phyloP scores from a whole-genome alignment of 192 early-diverging fungal genomes.

The Spinellus fusiger region DNA sequence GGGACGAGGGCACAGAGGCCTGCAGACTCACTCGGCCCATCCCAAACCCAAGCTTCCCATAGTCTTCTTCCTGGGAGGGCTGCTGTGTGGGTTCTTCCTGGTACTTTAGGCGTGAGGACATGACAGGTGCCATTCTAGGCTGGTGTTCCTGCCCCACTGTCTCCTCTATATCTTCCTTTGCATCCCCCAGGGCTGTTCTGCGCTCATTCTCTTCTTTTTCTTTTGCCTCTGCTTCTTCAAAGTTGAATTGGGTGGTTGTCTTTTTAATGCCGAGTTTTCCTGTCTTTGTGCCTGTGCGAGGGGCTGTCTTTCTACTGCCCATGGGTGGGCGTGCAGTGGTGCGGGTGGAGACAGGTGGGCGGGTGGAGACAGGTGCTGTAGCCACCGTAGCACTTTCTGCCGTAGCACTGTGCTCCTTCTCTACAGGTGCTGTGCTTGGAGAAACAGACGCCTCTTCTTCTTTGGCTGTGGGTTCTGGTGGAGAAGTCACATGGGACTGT shows the following conservation, averaged over 20 bases:
- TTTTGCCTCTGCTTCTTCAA: constrained; percentile 86
- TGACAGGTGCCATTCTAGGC: not conserved
- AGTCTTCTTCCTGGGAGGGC: constrained; percentile 7
- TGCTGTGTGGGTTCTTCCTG: constrained; percentile 10
- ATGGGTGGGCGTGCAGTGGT: constrained; percentile 18
- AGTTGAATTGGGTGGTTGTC: constrained; percentile 65
- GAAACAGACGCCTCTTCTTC: too few relatives aligned
- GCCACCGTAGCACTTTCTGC: not conserved
- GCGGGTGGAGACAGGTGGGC: constrained; percentile 18
- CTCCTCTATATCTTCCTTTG: constrained; percentile 2
- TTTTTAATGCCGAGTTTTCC: constrained; percentile 89
- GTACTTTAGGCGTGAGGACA: constrained; percentile 20
- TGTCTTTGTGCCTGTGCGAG: constrained; percentile 75
- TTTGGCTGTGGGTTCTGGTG: too few relatives aligned
- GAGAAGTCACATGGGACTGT: too few relatives aligned
- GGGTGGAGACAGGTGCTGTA: constrained; percentile 4
- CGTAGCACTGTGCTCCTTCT: too few relatives aligned
- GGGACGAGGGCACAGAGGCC: too few relatives aligned
- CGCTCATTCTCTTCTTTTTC: constrained; percentile 68
- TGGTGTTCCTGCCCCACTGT: not conserved
- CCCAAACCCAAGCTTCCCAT: constrained; percentile 34
- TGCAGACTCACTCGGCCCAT: constrained; percentile 27
- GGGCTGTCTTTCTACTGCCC: constrained; percentile 29
- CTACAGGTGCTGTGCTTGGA: too few relatives aligned
- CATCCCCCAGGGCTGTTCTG: constrained; percentile 8